Percentiles rank a stretch among this genome's conserved stretches.
Evolutionary conservation across 805 yeast species (phyloP).

Genomic region (Lipomyces anomalus): DNA sequence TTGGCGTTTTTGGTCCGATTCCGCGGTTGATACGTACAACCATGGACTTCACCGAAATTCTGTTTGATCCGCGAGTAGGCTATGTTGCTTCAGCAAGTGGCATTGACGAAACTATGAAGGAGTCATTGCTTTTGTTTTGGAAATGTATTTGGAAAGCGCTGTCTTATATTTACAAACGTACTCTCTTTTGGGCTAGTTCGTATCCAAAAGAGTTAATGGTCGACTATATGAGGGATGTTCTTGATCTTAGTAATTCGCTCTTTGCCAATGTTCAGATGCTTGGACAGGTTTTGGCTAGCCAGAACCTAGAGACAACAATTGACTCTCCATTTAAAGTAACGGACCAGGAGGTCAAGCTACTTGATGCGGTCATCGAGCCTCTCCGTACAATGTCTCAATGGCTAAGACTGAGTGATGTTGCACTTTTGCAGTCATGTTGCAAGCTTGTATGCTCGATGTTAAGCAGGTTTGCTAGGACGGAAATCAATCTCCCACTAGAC

Average conservation of each 20-base stretch:
- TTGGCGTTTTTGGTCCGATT: constrained; percentile 61
- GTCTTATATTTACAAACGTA: constrained; percentile 58
- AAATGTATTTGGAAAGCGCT: constrained; percentile 63
- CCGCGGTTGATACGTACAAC: constrained; percentile 68
- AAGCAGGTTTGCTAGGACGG: constrained; percentile 54
- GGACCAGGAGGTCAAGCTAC: constrained; percentile 33
- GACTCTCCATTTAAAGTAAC: constrained; percentile 11
- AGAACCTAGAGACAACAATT: constrained; percentile 25
- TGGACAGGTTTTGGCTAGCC: constrained; percentile 36
- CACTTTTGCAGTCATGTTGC: constrained; percentile 68
- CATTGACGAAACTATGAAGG: constrained; percentile 29
- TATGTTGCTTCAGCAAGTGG: constrained; percentile 35
- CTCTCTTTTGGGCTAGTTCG: constrained; percentile 68
- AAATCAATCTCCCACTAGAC: constrained; percentile 46
- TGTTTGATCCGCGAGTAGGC: constrained; percentile 65
- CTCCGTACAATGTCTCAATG: constrained; percentile 67
- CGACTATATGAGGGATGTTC: constrained; percentile 80
- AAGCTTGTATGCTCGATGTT: constrained; percentile 59
- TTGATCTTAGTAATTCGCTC: constrained; percentile 67
- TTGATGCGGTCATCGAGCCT: constrained; percentile 53
- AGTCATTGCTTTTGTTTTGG: constrained; percentile 53
- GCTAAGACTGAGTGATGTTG: constrained; percentile 76
- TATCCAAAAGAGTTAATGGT: constrained; percentile 53
- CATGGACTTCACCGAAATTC: constrained; percentile 62
- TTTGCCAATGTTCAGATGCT: constrained; percentile 60